A percentile compares a stretch with the other conserved stretches of the same genome.
Conservation (phyloP, 1,139 yeast species). For the Kodamaea arcana region DNA sequence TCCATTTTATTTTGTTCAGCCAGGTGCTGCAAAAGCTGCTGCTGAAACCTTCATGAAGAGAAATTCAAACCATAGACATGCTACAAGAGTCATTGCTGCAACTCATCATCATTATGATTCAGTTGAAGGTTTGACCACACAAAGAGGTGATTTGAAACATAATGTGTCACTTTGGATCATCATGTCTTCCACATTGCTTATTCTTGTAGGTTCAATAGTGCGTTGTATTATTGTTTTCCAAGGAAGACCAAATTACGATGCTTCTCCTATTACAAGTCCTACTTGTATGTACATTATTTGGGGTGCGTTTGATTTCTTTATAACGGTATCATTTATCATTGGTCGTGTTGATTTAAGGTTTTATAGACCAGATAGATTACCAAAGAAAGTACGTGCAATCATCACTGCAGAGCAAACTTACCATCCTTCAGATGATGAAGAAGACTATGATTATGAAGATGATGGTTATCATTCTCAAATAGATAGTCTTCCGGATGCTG, state of each 20-base stretch:
- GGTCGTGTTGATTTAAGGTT: slow-evolving; percentile 72
- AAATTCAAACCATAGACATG: slow-evolving; percentile 48
- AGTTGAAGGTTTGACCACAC: slow-evolving; percentile 41
- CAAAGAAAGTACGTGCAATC: slow-evolving; percentile 34
- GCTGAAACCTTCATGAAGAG: slow-evolving; percentile 48
- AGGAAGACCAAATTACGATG: slow-evolving; percentile 10
- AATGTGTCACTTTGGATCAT: slow-evolving; percentile 47
- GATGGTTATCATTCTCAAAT: slow-evolving; percentile 3
- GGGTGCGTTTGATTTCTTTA: slow-evolving; percentile 60
- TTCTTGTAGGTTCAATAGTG: slow-evolving; percentile 55
- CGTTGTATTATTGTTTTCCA: slow-evolving; percentile 56
- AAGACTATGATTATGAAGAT: slow-evolving; percentile 10
- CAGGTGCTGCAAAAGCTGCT: slow-evolving; percentile 46
- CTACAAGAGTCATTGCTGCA: slow-evolving; percentile 47
- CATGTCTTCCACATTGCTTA: slow-evolving; percentile 46
- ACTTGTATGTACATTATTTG: slow-evolving; percentile 64
- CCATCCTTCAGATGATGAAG: slow-evolving; percentile 24
- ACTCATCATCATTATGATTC: slow-evolving; percentile 40
- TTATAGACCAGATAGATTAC: slow-evolving; percentile 67
- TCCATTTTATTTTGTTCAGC: slow-evolving; percentile 51
- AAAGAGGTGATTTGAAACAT: slow-evolving; percentile 48
- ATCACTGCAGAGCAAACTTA: slow-evolving; percentile 42
- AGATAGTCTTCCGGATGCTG: neutral
- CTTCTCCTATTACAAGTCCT: slow-evolving; percentile 23
- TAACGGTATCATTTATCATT: slow-evolving; percentile 51